phyloP scores from a whole-genome alignment of 495 filamentous ascomycete genomes.

The Cercophora newfieldiana region DNA sequence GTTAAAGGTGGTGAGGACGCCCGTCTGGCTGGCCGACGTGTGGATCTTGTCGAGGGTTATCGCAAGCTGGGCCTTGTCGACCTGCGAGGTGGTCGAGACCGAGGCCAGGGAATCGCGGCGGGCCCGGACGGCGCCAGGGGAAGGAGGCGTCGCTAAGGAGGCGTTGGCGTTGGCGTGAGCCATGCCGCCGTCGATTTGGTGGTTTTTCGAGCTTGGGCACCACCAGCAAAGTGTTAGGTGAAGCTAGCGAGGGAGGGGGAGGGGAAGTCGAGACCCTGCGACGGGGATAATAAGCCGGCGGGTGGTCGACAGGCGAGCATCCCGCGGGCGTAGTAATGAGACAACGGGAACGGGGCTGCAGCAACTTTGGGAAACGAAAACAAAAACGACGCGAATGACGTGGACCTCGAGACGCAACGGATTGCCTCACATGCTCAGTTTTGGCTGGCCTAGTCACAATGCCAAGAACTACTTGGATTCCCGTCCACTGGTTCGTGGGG shows the following conservation, averaged over 20 bases:
- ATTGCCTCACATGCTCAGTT: constrained; percentile 14
- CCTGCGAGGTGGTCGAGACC: constrained; percentile 51
- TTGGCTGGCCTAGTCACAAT: constrained; percentile 5
- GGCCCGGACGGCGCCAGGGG: constrained; percentile 31
- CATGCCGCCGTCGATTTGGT: constrained; percentile 18
- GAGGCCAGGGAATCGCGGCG: constrained; percentile 68
- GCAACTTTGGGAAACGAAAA: not conserved
- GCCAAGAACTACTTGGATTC: not conserved
- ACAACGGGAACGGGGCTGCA: not conserved
- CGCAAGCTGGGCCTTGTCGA: constrained; percentile 70
- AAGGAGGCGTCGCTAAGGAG: constrained; percentile 21
- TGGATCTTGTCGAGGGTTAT: constrained; percentile 84
- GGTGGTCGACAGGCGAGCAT: constrained; percentile 5
- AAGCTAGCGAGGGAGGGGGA: not conserved
- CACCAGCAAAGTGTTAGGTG: not conserved
- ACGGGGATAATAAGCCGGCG: not conserved
- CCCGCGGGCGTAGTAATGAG: not conserved
- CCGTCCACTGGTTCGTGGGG: not conserved
- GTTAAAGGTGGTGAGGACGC: constrained; percentile 82
- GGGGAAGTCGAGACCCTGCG: not conserved
- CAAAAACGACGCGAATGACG: not conserved
- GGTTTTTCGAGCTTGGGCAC: not conserved
- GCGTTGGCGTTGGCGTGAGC: constrained; percentile 24
- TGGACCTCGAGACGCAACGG: not conserved
- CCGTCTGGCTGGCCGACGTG: constrained; percentile 74